Conservation (phyloP, 1,284 basidiomycete genomes). For the Lignosus rhinocerotis region DNA sequence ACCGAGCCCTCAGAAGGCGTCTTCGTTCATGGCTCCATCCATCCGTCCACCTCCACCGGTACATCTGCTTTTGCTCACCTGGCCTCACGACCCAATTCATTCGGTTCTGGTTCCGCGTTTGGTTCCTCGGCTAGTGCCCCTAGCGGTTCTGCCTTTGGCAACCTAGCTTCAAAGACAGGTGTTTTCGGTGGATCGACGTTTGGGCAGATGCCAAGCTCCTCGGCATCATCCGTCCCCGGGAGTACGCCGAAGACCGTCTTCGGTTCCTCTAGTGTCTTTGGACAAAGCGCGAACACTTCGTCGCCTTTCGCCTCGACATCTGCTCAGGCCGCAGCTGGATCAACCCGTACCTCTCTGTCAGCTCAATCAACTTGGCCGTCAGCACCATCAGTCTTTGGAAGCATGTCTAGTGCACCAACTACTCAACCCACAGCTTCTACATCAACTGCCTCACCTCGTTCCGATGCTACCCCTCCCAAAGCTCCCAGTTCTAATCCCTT, state of each 20-base stretch:
- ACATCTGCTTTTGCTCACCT: conserved; percentile 20
- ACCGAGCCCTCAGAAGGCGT: neutral
- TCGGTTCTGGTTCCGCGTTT: conserved; percentile 7
- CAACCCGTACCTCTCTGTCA: neutral
- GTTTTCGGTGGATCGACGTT: conserved; percentile 20
- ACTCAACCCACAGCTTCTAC: neutral
- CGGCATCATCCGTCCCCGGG: conserved; percentile 8
- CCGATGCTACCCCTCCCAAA: neutral
- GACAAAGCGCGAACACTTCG: neutral
- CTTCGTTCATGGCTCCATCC: neutral
- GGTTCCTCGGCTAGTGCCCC: conserved; percentile 10
- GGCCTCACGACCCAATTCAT: conserved; percentile 4
- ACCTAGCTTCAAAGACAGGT: conserved; percentile 14
- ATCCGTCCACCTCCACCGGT: neutral
- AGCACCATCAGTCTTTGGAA: neutral
- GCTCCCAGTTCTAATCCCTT: conserved; percentile 11
- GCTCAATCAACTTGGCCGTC: conserved; percentile 17
- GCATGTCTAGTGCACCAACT: neutral
- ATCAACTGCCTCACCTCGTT: neutral
- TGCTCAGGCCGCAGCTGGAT: neutral
- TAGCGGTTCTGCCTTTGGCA: conserved; percentile 27
- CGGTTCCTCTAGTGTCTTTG: conserved; percentile 11
- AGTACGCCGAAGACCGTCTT: conserved; percentile 15
- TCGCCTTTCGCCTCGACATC: neutral
- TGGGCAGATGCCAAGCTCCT: conserved; percentile 12